A percentile compares a stretch with the other conserved stretches of the same genome.
Evolutionary conservation across 1,284 basidiomycete genomes (phyloP).

Genomic region (Naganishia sp.): DNA sequence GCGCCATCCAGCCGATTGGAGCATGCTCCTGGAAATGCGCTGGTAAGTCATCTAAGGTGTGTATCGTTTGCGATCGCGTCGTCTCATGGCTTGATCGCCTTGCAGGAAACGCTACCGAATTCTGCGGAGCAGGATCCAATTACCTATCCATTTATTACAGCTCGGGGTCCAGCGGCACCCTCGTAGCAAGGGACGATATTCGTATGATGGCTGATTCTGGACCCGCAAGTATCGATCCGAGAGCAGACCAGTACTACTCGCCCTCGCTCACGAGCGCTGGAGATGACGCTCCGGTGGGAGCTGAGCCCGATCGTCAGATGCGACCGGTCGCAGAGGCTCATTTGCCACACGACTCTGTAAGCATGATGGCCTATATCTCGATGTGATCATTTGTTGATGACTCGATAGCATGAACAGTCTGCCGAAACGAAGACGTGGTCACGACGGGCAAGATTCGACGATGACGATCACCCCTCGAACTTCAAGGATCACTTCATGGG

Average conservation of each 20-base stretch:
- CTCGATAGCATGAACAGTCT: neutral
- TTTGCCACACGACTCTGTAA: neutral
- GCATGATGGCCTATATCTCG: neutral
- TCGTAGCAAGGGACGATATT: neutral
- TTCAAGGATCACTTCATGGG: neutral
- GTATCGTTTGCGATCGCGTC: too few relatives aligned
- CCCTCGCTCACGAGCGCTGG: neutral
- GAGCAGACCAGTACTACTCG: neutral
- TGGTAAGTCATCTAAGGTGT: neutral
- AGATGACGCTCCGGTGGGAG: neutral
- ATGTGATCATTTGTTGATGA: neutral
- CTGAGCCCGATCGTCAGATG: neutral
- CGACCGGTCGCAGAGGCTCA: neutral
- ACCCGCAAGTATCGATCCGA: neutral
- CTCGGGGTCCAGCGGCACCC: neutral
- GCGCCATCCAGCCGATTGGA: conserved; percentile 29
- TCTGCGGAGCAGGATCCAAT: conserved; percentile 17
- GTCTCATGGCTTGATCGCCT: neutral
- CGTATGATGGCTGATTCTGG: neutral
- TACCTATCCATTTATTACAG: neutral
- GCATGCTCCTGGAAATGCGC: conserved; percentile 26
- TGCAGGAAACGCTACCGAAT: conserved; percentile 16
- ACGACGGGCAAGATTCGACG: neutral
- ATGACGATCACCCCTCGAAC: neutral
- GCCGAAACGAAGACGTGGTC: neutral